Conservation (phyloP, 305 asterid genomes). For the Solanum hybrid region DNA sequence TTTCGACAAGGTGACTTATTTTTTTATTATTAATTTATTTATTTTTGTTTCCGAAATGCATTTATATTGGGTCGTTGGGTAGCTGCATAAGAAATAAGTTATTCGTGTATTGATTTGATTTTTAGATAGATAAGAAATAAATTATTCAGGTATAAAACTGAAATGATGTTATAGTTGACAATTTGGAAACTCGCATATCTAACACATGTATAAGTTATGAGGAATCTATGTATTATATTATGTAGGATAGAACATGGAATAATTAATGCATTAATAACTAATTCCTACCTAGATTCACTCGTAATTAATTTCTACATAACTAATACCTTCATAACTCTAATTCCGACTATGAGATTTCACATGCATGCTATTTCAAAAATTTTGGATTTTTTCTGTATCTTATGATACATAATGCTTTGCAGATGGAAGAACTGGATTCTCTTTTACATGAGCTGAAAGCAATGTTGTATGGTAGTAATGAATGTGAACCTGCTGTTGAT, state of each 20-base stretch:
- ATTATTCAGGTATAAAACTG: not conserved
- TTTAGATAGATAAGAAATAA: not conserved
- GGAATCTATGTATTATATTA: not conserved
- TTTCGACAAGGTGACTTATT: constrained; percentile 39
- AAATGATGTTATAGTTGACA: not conserved
- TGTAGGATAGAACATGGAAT: not conserved
- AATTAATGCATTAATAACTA: not conserved
- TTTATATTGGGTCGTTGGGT: too few relatives aligned
- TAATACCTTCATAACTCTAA: not conserved
- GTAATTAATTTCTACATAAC: not conserved
- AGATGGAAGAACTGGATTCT: constrained; percentile 55
- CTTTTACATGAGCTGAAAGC: constrained; percentile 55
- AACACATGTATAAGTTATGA: not conserved
- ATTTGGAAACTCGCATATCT: not conserved
- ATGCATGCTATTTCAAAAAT: not conserved
- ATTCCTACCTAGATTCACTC: not conserved
- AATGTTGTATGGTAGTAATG: constrained; percentile 62
- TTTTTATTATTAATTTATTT: too few relatives aligned
- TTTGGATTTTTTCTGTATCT: not conserved
- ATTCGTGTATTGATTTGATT: not conserved
- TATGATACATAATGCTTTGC: constrained; percentile 7
- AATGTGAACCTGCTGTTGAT: constrained; percentile 63
- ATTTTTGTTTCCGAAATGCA: too few relatives aligned
- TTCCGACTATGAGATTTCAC: not conserved
- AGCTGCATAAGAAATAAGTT: not conserved